Conservation (phyloP, 257 asterid genomes). For the Solanum sejunctum region DNA sequence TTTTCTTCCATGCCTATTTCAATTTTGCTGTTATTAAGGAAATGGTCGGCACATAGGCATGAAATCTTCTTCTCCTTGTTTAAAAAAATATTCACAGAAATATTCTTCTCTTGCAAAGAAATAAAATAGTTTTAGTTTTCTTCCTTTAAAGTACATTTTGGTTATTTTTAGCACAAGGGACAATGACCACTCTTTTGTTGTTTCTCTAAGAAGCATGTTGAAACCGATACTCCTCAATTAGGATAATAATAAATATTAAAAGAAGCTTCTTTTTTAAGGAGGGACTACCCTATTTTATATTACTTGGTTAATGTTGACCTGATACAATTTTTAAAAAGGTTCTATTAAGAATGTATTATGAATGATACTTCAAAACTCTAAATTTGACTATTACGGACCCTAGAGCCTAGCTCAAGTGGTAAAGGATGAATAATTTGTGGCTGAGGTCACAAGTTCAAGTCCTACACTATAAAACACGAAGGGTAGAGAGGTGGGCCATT, state of each 20-base stretch:
- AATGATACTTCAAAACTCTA: not conserved
- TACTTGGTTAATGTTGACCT: not conserved
- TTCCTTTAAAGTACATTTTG: not conserved
- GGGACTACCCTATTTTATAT: not conserved
- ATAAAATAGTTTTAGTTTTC: not conserved
- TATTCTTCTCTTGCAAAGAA: not conserved
- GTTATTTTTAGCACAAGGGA: not conserved
- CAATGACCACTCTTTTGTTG: conserved; percentile 3
- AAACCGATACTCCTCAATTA: conserved; percentile 2
- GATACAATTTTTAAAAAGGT: not conserved
- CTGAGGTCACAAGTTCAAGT: too few species aligned
- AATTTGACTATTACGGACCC: not conserved
- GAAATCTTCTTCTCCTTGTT: not conserved
- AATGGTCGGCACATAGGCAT: conserved; percentile 12
- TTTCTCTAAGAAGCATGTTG: not conserved
- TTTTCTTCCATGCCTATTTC: not conserved
- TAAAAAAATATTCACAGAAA: not conserved
- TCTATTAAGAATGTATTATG: not conserved
- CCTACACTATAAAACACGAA: too few species aligned
- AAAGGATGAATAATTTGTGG: too few species aligned
- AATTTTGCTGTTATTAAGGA: conserved; percentile 30
- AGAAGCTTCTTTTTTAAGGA: not conserved
- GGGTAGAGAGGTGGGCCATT: too few species aligned
- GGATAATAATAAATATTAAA: not conserved
- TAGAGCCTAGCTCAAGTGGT: too few species aligned